Evolutionary conservation across 2,329 filamentous ascomycete species (phyloP).

Genomic region (Aspergillus floridensis): DNA sequence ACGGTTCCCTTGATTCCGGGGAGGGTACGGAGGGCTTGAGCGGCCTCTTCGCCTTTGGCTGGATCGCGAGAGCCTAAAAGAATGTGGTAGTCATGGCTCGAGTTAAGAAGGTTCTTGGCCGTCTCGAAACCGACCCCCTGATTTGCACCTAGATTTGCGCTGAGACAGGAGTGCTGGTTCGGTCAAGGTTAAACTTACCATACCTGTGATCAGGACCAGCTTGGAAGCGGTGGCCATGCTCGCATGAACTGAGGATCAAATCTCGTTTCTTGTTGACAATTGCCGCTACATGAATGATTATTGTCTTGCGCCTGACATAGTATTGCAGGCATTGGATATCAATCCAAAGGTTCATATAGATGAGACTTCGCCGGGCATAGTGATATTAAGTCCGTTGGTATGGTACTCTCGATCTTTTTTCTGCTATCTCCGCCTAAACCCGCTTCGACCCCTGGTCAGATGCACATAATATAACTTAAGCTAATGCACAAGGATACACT

Average conservation of each 20-base stretch:
- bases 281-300: not conserved
- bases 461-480: not conserved
- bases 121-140: constrained; percentile 27
- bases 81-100: constrained; percentile 22
- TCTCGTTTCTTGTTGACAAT: not conserved
- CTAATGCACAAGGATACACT: not conserved
- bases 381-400: not conserved
- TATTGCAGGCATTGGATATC: not conserved
- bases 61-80: constrained; percentile 18
- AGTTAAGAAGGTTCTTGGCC: constrained; percentile 19
- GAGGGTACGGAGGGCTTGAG: not conserved
- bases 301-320: not conserved
- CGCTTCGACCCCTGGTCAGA: not conserved
- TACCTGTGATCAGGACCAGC: constrained; percentile 4
- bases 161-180: not conserved
- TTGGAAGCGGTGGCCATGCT: not conserved
- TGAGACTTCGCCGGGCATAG: too few species aligned
- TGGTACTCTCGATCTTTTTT: not conserved
- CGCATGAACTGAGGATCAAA: not conserved
- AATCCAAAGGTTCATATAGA: not conserved
- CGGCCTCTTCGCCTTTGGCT: constrained; percentile 13
- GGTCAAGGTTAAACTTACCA: not conserved
- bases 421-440: not conserved
- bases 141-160: constrained; percentile 22
- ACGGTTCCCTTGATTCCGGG: constrained; percentile 6